Percentiles rank a stretch among this genome's conserved stretches.
Conservation (phyloP, 768 basidiomycete genomes). For the Pholiota conissans region DNA sequence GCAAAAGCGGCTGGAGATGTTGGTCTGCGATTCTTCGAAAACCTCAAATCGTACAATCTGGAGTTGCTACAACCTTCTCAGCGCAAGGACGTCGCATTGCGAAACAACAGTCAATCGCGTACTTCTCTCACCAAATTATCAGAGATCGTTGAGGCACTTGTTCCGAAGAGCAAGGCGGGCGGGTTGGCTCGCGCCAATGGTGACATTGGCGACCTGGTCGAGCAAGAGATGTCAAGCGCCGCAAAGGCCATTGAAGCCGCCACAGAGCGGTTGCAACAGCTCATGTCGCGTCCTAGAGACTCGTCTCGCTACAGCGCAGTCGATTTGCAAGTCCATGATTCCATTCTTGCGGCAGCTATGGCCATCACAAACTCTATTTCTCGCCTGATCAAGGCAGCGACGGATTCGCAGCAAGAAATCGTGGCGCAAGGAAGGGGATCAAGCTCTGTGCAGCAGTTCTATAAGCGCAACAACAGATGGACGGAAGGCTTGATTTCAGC, state of each 20-base stretch:
- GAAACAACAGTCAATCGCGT: slow-evolving; percentile 88
- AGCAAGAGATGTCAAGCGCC: slow-evolving; percentile 93
- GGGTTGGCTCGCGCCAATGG: slow-evolving; percentile 79
- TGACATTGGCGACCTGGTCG: slow-evolving; percentile 94
- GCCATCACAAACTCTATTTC: slow-evolving; percentile 96
- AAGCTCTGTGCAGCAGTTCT: slow-evolving; percentile 92
- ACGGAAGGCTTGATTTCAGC: slow-evolving; percentile 99
- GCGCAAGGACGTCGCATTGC: slow-evolving; percentile 84
- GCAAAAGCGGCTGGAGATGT: slow-evolving; percentile 88
- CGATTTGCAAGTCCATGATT: slow-evolving; percentile 96
- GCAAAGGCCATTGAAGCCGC: slow-evolving; percentile 93
- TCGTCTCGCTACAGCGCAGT: slow-evolving; percentile 84
- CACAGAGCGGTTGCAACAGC: slow-evolving; percentile 83
- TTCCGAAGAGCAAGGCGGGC: slow-evolving; percentile 80
- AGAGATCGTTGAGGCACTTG: slow-evolving; percentile 80
- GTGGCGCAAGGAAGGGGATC: slow-evolving; percentile 94
- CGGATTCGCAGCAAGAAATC: slow-evolving; percentile 98
- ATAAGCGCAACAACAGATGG: slow-evolving; percentile 99
- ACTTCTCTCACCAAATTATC: slow-evolving; percentile 81
- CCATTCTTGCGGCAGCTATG: slow-evolving; percentile 90
- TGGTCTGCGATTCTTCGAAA: slow-evolving; percentile 90
- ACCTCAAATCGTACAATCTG: slow-evolving; percentile 94
- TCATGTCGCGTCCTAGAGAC: slow-evolving; percentile 91
- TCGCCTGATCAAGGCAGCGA: slow-evolving; percentile 93
- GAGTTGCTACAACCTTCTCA: slow-evolving; percentile 73